Percentiles rank a stretch among this genome's conserved stretches.
Conservation (phyloP, 1,284 basidiomycete genomes). For the Tilletia horrida region DNA sequence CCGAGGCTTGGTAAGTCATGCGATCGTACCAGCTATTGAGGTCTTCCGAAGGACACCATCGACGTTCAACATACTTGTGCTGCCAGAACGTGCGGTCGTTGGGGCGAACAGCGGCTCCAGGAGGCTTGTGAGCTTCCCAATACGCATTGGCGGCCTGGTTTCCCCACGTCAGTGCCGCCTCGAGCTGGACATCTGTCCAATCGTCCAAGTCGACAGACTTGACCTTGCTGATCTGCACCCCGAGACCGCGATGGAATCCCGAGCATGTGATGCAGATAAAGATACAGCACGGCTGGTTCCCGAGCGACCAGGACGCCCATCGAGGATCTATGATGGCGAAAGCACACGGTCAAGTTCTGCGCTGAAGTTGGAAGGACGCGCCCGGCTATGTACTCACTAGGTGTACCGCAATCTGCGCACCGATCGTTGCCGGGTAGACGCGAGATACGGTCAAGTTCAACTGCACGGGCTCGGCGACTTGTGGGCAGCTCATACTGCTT, state of each 20-base stretch:
- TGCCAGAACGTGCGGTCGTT: conserved; percentile 19
- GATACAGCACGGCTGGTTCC: conserved; percentile 51
- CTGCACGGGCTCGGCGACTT: conserved; percentile 41
- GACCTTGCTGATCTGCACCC: conserved; percentile 60
- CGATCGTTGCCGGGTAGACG: conserved; percentile 53
- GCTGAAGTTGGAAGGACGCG: not conserved
- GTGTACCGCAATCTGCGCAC: conserved; percentile 59
- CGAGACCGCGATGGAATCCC: conserved; percentile 59
- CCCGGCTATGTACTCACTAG: conserved; percentile 28
- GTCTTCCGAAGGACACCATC: conserved; percentile 15
- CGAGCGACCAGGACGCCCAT: conserved; percentile 56
- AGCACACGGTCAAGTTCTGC: not conserved
- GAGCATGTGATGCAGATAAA: conserved; percentile 61
- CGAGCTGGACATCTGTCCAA: conserved; percentile 44
- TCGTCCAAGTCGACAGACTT: conserved; percentile 60
- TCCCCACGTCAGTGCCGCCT: conserved; percentile 38
- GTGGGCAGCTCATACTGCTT: not conserved
- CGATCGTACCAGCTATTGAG: not conserved
- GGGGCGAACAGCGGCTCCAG: conserved; percentile 13
- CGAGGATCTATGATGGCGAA: conserved; percentile 45
- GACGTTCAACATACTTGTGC: conserved; percentile 11
- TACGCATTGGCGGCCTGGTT: conserved; percentile 36
- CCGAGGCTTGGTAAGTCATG: not conserved
- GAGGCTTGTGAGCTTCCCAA: conserved; percentile 35
- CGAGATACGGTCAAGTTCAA: conserved; percentile 53